Evolutionary conservation across 352 stramenopile species (phyloP).

Genomic region (Globisporangium spiculum): DNA sequence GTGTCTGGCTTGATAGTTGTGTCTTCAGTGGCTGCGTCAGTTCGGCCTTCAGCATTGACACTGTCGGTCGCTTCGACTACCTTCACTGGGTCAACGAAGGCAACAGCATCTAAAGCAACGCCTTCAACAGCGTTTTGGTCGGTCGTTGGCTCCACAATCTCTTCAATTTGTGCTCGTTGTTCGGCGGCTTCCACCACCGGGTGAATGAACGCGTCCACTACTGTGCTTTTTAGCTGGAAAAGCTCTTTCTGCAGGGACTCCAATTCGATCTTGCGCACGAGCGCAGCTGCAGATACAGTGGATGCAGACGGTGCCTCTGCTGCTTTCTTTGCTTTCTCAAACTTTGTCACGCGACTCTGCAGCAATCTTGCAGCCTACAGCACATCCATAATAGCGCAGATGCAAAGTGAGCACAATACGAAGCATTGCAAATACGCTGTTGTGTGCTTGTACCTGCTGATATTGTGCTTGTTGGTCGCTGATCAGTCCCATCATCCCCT

Average conservation of each 20-base stretch:
- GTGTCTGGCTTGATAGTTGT: background rate
- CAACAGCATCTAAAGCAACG: background rate
- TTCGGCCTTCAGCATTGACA: background rate
- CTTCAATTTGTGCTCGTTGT: background rate
- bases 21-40: background rate
- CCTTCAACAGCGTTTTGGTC: background rate
- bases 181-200: background rate
- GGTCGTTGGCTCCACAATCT: background rate
- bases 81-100: background rate
- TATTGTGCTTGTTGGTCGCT: constrained; percentile 45
- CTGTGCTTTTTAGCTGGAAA: constrained; percentile 31
- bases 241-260: constrained; percentile 33
- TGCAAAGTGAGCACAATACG: background rate
- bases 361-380: constrained; percentile 26
- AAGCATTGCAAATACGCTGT: no score
- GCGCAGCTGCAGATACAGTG: constrained; percentile 10
- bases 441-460: constrained; percentile 19
- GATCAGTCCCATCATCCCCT: constrained; percentile 31
- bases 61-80: background rate
- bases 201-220: constrained; percentile 29
- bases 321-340: constrained; percentile 22
- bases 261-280: constrained; percentile 26
- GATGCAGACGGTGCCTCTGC: constrained; percentile 8
- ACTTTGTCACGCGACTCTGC: constrained; percentile 21
- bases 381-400: background rate